Evolutionary conservation across 495 filamentous ascomycete genomes (phyloP).

Genomic region (Annulohypoxylon bovei): DNA sequence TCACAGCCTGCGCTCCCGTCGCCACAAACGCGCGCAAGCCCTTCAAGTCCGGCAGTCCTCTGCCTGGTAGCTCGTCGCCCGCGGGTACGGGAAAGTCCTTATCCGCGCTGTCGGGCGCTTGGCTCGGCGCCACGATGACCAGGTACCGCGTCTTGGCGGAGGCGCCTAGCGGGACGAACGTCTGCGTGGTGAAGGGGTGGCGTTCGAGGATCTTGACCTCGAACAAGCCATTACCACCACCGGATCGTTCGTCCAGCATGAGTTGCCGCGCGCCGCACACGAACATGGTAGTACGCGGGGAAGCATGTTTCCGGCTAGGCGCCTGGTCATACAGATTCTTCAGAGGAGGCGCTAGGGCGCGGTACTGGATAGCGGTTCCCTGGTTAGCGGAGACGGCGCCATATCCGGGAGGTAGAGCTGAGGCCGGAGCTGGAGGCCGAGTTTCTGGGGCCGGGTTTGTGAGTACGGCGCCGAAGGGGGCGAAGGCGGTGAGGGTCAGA

Average conservation of each 20-base stretch:
- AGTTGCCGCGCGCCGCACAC: constrained; percentile 75
- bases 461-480: constrained; percentile 85
- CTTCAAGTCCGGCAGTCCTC: constrained; percentile 77
- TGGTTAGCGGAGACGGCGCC: constrained; percentile 75
- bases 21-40: constrained; percentile 82
- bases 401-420: constrained; percentile 41
- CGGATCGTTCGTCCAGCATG: constrained; percentile 5
- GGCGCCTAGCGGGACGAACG: constrained; percentile 82
- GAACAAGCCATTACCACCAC: constrained; percentile 56
- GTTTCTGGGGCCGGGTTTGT: constrained; percentile 70
- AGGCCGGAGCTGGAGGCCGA: constrained; percentile 48
- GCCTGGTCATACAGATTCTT: constrained; percentile 72
- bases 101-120: constrained; percentile 49
- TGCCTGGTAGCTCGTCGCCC: constrained; percentile 53
- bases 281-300: constrained; percentile 85
- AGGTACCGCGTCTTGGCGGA: constrained; percentile 67
- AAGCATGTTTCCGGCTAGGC: constrained; percentile 68
- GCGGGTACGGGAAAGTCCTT: constrained; percentile 50
- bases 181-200: constrained; percentile 93
- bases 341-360: constrained; percentile 73
- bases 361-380: constrained; percentile 85
- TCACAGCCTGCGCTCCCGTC: constrained; percentile 83
- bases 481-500: constrained; percentile 73
- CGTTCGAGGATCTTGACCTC: constrained; percentile 83
- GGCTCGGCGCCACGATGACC: constrained; percentile 89